Percentiles rank a stretch among this genome's conserved stretches.
phyloP scores from a whole-genome alignment of 345 rosid genomes.

The Camelina neglecta region DNA sequence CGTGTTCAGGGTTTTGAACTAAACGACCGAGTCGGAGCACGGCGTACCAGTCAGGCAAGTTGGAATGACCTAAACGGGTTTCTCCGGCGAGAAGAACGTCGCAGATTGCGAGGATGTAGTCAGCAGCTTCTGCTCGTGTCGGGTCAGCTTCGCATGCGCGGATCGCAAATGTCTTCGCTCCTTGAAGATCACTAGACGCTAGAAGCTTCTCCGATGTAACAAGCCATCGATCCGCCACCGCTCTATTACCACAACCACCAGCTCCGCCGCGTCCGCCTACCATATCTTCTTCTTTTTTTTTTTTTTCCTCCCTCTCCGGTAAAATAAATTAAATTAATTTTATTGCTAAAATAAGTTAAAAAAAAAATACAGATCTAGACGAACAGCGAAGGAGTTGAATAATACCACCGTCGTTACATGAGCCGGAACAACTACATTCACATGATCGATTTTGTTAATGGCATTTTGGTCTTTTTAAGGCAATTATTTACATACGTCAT shows the following conservation, averaged over 20 bases:
- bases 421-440: background rate
- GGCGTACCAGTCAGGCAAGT: conserved; percentile 73
- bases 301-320: background rate
- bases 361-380: conserved; percentile 24
- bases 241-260: conserved; percentile 50
- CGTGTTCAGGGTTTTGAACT: conserved; percentile 68
- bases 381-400: background rate
- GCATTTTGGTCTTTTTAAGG: background rate
- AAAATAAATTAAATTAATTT: conserved; percentile 2
- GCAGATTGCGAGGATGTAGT: conserved; percentile 76
- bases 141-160: conserved; percentile 84
- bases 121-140: conserved; percentile 59
- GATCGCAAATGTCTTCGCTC: conserved; percentile 79
- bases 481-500: too few species aligned
- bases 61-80: conserved; percentile 42
- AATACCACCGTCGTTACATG: background rate
- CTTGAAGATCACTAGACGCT: conserved; percentile 72
- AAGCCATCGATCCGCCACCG: conserved; percentile 86
- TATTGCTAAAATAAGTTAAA: background rate
- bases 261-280: conserved; percentile 29
- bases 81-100: conserved; percentile 77
- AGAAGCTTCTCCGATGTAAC: conserved; percentile 86
- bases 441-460: background rate
- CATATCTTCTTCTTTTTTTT: conserved; percentile 25
- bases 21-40: conserved; percentile 76